These are phyloP conservation scores for Dillenia turbinata DNA, from an alignment of 164 flowering plant genomes.

Conservation along the genomic window DNA sequence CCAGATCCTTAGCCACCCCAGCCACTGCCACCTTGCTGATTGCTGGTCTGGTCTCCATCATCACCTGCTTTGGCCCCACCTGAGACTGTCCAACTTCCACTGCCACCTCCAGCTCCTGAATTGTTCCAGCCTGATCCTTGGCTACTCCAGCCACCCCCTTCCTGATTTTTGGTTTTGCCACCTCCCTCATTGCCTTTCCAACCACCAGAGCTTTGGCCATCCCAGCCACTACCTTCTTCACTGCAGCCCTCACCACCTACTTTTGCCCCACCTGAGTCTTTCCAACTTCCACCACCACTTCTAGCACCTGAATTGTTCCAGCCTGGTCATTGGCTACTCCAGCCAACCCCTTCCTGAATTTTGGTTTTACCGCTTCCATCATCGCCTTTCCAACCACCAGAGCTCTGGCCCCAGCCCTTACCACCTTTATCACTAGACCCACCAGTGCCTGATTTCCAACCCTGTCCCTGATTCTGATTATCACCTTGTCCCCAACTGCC, in stretches of 20 bases:
- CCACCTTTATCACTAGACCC: constrained; percentile 12
- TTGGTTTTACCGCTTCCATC: neutral
- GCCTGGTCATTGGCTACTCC: constrained; percentile 10
- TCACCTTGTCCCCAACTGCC: constrained; percentile 18
- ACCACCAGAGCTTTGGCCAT: neutral
- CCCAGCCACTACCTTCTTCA: constrained; percentile 9
- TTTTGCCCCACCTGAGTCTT: constrained; percentile 9
- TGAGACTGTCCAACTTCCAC: constrained; percentile 3
- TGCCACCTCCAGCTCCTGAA: neutral
- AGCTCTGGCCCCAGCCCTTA: constrained; percentile 11
- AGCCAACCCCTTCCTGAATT: neutral
- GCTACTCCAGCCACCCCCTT: constrained; percentile 10
- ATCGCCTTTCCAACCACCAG: neutral
- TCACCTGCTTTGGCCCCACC: neutral
- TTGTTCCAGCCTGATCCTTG: constrained; percentile 9
- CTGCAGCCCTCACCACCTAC: constrained; percentile 6
- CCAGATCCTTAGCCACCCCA: constrained; percentile 7
- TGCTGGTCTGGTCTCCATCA: too few relatives aligned
- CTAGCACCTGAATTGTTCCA: neutral
- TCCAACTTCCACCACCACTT: neutral
- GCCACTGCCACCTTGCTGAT: neutral
- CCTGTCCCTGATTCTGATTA: constrained; percentile 5
- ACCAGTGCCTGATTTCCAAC: constrained; percentile 18
- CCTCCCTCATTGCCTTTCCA: neutral
- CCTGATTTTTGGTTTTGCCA: neutral